A percentile compares a stretch with the other conserved stretches of the same genome.
phyloP scores from a whole-genome alignment of 108 stramenopile genomes.

The Stephanodiscus triporus region DNA sequence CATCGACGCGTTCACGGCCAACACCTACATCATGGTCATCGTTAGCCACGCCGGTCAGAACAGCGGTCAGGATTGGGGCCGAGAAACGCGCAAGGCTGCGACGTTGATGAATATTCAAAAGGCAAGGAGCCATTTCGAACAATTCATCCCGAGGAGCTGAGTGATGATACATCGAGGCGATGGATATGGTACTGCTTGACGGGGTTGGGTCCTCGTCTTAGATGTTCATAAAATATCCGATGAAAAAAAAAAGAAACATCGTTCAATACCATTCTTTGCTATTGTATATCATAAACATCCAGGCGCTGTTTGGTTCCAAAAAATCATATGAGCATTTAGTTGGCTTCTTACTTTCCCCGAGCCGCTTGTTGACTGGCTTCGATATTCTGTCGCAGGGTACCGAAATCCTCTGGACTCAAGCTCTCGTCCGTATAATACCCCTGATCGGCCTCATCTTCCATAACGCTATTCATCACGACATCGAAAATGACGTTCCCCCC shows the following conservation, averaged over 20 bases:
- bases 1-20: slow-evolving; percentile 95
- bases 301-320: no score
- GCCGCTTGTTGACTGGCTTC: slow-evolving; percentile 41
- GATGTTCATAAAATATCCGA: no score
- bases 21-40: slow-evolving; percentile 99
- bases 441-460: slow-evolving; percentile 90
- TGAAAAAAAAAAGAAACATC: no score
- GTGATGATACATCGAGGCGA: background rate
- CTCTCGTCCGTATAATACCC: slow-evolving; percentile 83
- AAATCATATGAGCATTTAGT: no score
- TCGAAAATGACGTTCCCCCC: slow-evolving; percentile 83
- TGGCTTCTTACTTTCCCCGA: no score
- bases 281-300: no score
- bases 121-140: slow-evolving; percentile 92
- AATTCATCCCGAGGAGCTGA: slow-evolving; percentile 83
- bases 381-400: slow-evolving; percentile 50
- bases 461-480: slow-evolving; percentile 58
- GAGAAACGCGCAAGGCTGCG: slow-evolving; percentile 79
- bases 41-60: slow-evolving; percentile 68
- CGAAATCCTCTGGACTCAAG: slow-evolving; percentile 66
- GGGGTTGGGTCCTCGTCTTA: background rate
- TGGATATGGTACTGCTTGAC: background rate
- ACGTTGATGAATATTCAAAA: slow-evolving; percentile 93
- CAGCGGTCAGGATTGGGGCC: slow-evolving; percentile 32
- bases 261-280: no score